phyloP scores from a whole-genome alignment of 768 basidiomycete genomes.

The Clathrus columnatus region DNA sequence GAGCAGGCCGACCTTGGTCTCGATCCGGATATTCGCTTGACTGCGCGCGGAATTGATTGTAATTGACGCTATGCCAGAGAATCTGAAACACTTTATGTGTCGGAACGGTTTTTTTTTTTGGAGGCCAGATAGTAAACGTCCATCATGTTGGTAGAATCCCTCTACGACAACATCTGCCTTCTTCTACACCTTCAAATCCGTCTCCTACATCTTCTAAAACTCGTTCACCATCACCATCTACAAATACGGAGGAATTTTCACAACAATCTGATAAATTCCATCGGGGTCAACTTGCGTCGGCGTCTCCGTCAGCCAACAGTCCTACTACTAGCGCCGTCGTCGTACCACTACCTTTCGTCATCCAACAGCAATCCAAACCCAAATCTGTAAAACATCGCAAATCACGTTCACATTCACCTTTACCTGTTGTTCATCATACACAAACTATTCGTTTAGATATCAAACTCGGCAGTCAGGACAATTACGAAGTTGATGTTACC shows the following conservation, averaged over 20 bases:
- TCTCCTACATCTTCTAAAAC: background rate
- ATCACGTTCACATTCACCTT: constrained; percentile 48
- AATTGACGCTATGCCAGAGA: background rate
- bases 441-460: constrained; percentile 67
- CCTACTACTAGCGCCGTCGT: background rate
- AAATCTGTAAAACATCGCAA: constrained; percentile 39
- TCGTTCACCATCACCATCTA: background rate
- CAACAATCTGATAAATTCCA: too few species aligned
- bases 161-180: background rate
- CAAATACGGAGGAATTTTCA: too few species aligned
- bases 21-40: background rate
- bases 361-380: constrained; percentile 33
- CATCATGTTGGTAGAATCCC: background rate
- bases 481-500: constrained; percentile 66
- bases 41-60: background rate
- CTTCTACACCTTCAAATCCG: background rate
- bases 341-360: constrained; percentile 16
- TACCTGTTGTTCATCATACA: constrained; percentile 37
- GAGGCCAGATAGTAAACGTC: background rate
- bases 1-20: background rate
- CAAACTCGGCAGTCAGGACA: constrained; percentile 58
- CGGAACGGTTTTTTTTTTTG: background rate
- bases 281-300: too few species aligned
- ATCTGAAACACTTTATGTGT: background rate
- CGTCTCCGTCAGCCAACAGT: constrained; percentile 3